Evolutionary conservation across 2,329 filamentous ascomycete species (phyloP), one percentile per base, ranked within the genome.

Genomic region (Exophiala sp.): DNA sequence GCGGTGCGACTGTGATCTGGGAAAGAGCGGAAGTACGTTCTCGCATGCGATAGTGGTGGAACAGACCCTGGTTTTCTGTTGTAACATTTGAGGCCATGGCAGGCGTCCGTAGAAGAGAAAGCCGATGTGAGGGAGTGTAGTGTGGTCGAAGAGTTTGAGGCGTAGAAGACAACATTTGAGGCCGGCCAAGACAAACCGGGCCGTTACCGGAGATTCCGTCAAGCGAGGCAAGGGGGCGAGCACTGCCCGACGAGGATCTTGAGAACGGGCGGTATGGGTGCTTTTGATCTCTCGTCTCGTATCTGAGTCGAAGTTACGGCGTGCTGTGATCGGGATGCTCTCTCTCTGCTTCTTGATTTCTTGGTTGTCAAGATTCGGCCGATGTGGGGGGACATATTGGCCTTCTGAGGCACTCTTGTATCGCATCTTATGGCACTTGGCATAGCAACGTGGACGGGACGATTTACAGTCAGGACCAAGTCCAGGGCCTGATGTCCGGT

Each of bases 141-240:
- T 7, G 11, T 3, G 49, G 29, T 47, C 22, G 46, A 34, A 48
- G 47, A 43, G 34, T 39, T 34, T 30, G 38, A 37, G 4, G 2
- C 19, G 7, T 4, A 37, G 11, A 13, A 37, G 14, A 37, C 7
- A 13, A 19, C 18, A 16, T 7, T 3, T 37, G 34, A 18, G 34
- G 14, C 14, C 34, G 34, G 34, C 34, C 34, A 41, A 41, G 38
- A 24, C 2, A 13, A 24, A 22, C 11, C 19, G 22, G 14, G 13
- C 38, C 38, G 38, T 21, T 16, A 7, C 9, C 23, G 46, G 46
- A 48, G 30, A 48, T 48, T 48, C 38, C 39, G 46, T 39, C 46
- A 48, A 48, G 46, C 46, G 19, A 34, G n/a, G 24, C 13, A 32
- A 21, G 35, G 16, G 21, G 22, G 21, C 8, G 8, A 14, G 19